These are phyloP conservation scores for Perkinsus marinus DNA, from an alignment of 169 alveolate genomes.

Conservation along the genomic window DNA sequence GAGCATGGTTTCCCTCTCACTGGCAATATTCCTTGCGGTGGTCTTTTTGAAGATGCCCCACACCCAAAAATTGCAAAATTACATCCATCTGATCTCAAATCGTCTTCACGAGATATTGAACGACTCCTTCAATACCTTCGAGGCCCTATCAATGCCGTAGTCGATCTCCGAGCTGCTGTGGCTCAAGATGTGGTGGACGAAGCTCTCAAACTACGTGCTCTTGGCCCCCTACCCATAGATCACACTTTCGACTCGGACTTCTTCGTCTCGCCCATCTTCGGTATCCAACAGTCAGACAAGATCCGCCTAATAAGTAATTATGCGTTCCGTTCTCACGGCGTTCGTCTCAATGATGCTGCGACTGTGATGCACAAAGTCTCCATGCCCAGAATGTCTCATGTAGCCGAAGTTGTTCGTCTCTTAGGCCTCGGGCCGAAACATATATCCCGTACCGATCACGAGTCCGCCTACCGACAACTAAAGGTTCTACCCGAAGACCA, in stretches of 20 bases:
- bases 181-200: not conserved
- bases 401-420: not conserved
- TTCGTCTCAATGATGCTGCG: not conserved
- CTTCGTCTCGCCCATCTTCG: not conserved
- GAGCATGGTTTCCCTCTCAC: not conserved
- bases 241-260: not conserved
- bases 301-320: not conserved
- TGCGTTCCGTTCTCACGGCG: not conserved
- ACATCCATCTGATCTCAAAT: not conserved
- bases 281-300: not conserved
- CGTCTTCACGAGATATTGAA: not conserved
- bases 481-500: not conserved
- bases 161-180: not conserved
- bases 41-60: not conserved
- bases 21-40: not conserved
- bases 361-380: not conserved
- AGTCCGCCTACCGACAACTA: not conserved
- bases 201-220: not conserved
- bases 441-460: not conserved
- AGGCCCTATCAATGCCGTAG: not conserved
- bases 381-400: not conserved
- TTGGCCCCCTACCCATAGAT: not conserved
- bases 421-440: not conserved
- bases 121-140: too few species aligned
- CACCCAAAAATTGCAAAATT: not conserved